phyloP scores from a whole-genome alignment of 352 stramenopile genomes.

The Globisporangium heterothallicum region DNA sequence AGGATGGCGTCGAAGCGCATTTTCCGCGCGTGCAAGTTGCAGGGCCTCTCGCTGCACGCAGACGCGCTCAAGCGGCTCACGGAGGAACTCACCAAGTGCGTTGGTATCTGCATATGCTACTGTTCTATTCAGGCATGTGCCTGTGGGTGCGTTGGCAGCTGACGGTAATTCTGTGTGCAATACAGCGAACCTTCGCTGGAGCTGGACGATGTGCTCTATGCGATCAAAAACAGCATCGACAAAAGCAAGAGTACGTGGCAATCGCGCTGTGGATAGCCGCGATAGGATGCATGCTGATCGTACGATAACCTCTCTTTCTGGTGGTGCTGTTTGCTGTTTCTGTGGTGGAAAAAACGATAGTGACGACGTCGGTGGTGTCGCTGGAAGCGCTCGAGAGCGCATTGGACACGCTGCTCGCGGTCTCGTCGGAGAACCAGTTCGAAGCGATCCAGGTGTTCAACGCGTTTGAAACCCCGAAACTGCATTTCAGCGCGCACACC shows the following conservation, averaged over 20 bases:
- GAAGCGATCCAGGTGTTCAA: slow-evolving; percentile 79
- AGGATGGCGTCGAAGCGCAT: slow-evolving; percentile 71
- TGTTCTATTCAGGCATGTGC: not conserved
- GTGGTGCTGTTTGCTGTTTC: not conserved
- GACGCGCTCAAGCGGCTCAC: slow-evolving; percentile 62
- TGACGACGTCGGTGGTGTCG: slow-evolving; percentile 79
- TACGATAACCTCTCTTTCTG: too few relatives aligned
- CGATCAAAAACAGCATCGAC: slow-evolving; percentile 88
- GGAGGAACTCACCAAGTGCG: slow-evolving; percentile 56
- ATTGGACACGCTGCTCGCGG: slow-evolving; percentile 71
- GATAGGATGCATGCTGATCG: not conserved
- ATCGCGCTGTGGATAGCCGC: not conserved
- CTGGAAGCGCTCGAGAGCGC: slow-evolving; percentile 79
- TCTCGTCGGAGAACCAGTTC: slow-evolving; percentile 78
- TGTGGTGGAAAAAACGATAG: slow-evolving; percentile 17
- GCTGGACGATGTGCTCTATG: slow-evolving; percentile 80
- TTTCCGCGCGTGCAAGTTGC: slow-evolving; percentile 80
- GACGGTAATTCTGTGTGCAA: too few relatives aligned
- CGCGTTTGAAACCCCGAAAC: slow-evolving; percentile 64
- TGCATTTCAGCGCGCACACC: slow-evolving; percentile 60
- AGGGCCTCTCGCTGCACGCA: slow-evolving; percentile 73
- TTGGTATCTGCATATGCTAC: slow-evolving; percentile 1
- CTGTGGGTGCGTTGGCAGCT: slow-evolving; percentile 2
- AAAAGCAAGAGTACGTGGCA: slow-evolving; percentile 68
- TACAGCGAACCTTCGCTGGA: slow-evolving; percentile 63